These are phyloP conservation scores for Tetrapyrgos nigripes DNA, from an alignment of 1,284 basidiomycete genomes.

Conservation along the genomic window DNA sequence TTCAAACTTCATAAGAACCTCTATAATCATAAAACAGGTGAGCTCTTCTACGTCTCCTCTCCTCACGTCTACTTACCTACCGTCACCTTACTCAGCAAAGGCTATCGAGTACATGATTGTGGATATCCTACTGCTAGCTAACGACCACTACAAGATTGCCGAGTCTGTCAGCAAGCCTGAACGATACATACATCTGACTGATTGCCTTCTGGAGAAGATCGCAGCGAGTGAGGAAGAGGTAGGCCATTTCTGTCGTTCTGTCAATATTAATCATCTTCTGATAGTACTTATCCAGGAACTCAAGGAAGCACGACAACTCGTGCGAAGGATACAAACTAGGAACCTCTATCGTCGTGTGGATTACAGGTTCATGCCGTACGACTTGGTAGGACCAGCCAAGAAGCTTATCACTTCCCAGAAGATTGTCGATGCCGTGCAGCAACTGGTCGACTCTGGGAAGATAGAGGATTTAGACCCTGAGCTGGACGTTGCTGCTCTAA, in stretches of 20 bases:
- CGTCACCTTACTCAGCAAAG: constrained; percentile 53
- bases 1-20: constrained; percentile 80
- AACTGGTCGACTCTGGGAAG: constrained; percentile 21
- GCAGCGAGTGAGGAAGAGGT: constrained; percentile 59
- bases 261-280: neutral
- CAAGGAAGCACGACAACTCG: constrained; percentile 58
- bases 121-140: constrained; percentile 71
- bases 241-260: constrained; percentile 14
- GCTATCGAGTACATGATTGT: constrained; percentile 83
- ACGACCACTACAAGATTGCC: constrained; percentile 66
- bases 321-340: constrained; percentile 63
- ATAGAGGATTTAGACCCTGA: constrained; percentile 28
- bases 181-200: constrained; percentile 68
- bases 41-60: neutral
- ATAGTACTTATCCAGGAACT: constrained; percentile 55
- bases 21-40: constrained; percentile 81
- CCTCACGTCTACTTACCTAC: neutral
- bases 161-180: constrained; percentile 60
- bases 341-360: constrained; percentile 76
- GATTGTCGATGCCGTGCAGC: constrained; percentile 59
- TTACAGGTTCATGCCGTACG: constrained; percentile 65
- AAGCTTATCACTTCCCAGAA: constrained; percentile 54
- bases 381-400: constrained; percentile 44
- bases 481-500: constrained; percentile 43
- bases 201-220: constrained; percentile 66